A percentile compares a stretch with the other conserved stretches of the same genome.
phyloP scores from a whole-genome alignment of 192 early-diverging fungal species.

The Entomortierella parvispora region DNA sequence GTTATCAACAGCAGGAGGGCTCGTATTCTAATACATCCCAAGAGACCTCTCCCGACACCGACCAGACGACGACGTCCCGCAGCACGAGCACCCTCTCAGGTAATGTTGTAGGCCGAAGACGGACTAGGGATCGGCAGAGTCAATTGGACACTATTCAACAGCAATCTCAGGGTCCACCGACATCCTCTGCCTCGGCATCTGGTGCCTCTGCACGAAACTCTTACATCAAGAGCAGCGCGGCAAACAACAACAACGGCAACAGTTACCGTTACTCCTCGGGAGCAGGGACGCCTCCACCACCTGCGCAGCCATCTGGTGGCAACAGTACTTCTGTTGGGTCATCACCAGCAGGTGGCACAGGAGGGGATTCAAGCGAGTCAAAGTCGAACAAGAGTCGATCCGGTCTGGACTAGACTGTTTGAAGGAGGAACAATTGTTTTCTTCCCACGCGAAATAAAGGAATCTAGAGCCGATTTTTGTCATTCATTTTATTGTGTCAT shows the following conservation, averaged over 20 bases:
- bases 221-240: slow-evolving; percentile 3
- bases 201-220: slow-evolving; percentile 6
- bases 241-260: background rate
- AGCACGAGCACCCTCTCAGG: no score
- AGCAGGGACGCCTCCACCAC: slow-evolving; percentile 13
- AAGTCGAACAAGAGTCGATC: background rate
- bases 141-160: slow-evolving; percentile 24
- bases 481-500: background rate
- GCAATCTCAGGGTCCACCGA: slow-evolving; percentile 2
- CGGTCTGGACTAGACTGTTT: background rate
- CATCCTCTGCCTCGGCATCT: background rate
- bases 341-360: background rate
- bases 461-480: no score
- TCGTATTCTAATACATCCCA: no score
- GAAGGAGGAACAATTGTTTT: background rate
- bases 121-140: slow-evolving; percentile 43
- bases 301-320: background rate
- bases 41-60: no score
- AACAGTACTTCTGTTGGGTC: background rate
- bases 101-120: slow-evolving; percentile 11
- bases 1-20: slow-evolving; percentile 18
- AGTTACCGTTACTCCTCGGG: background rate
- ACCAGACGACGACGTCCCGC: no score
- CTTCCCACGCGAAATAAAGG: no score
- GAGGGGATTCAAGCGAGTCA: background rate